Evolutionary conservation across 805 yeast species (phyloP).

Genomic region (Saccharomyces eubayanus): DNA sequence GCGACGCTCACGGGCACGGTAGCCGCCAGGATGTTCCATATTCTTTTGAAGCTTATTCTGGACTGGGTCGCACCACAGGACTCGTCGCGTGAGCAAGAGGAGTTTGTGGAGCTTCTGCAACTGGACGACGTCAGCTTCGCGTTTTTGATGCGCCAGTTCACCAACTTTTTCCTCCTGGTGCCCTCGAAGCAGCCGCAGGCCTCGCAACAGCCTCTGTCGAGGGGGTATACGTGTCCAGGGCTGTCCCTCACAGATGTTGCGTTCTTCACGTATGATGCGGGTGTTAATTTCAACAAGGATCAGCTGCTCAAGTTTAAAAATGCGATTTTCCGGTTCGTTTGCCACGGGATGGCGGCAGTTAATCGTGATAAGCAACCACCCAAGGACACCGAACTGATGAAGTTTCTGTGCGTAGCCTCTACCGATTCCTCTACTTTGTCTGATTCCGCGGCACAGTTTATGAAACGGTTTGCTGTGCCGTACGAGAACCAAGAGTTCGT

Average conservation of each 20-base stretch:
- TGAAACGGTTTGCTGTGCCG: conserved; percentile 44
- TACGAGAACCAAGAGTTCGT: conserved; percentile 43
- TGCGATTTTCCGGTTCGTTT: conserved; percentile 31
- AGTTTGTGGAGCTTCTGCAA: conserved; percentile 29
- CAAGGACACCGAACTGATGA: conserved; percentile 31
- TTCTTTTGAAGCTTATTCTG: conserved; percentile 47
- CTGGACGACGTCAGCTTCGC: conserved; percentile 37
- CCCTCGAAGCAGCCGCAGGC: conserved; percentile 35
- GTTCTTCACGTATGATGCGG: conserved; percentile 64
- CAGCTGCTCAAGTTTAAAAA: conserved; percentile 38
- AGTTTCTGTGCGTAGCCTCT: conserved; percentile 55
- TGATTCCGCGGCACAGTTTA: conserved; percentile 43
- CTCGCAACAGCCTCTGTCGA: conserved; percentile 31
- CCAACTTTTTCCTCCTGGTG: conserved; percentile 49
- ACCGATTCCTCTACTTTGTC: conserved; percentile 50
- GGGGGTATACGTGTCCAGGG: conserved; percentile 53
- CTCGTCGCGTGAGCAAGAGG: conserved; percentile 37
- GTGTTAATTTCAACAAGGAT: conserved; percentile 45
- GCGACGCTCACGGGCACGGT: conserved; percentile 31
- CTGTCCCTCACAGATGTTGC: conserved; percentile 46
- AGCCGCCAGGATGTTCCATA: conserved; percentile 53
- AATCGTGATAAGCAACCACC: conserved; percentile 32
- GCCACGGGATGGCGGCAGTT: neutral
- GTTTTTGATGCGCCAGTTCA: conserved; percentile 41
- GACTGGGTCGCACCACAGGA: conserved; percentile 43